Evolutionary conservation across 768 basidiomycete species (phyloP).

Genomic region (Pleurotus tuber-regium): DNA sequence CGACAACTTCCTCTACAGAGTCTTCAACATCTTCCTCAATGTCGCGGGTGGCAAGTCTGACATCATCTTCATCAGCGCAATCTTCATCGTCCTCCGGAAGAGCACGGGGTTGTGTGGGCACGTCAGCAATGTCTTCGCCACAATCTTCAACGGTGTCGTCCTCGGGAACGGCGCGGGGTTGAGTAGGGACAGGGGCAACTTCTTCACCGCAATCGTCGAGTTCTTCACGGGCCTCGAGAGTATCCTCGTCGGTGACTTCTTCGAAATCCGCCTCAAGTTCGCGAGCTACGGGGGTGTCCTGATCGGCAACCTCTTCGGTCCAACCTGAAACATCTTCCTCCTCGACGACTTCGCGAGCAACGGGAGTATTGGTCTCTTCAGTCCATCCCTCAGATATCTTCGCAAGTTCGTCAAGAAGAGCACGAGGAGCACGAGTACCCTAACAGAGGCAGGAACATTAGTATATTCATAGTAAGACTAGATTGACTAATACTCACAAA

Average conservation of each 20-base stretch:
- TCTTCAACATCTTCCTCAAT: slow-evolving; percentile 5
- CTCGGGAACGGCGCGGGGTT: not conserved
- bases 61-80: slow-evolving; percentile 1
- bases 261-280: not conserved
- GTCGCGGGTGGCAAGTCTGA: not conserved
- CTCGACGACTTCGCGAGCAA: not conserved
- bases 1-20: slow-evolving; percentile 3
- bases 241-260: not conserved
- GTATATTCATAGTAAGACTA: not conserved
- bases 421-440: slow-evolving; percentile 6
- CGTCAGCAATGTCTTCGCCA: slow-evolving; percentile 5
- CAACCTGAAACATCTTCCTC: not conserved
- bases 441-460: not conserved
- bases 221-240: not conserved
- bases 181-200: not conserved
- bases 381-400: not conserved
- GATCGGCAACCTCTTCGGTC: not conserved
- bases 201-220: not conserved
- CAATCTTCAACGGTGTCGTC: slow-evolving; percentile 3
- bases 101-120: slow-evolving; percentile 1
- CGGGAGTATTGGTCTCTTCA: not conserved
- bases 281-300: not conserved
- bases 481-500: not conserved
- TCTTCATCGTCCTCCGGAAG: slow-evolving; percentile 3
- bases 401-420: not conserved